These are phyloP conservation scores for Alloascoidea hylecoeti DNA, from an alignment of 805 yeast species.

Conservation along the genomic window DNA sequence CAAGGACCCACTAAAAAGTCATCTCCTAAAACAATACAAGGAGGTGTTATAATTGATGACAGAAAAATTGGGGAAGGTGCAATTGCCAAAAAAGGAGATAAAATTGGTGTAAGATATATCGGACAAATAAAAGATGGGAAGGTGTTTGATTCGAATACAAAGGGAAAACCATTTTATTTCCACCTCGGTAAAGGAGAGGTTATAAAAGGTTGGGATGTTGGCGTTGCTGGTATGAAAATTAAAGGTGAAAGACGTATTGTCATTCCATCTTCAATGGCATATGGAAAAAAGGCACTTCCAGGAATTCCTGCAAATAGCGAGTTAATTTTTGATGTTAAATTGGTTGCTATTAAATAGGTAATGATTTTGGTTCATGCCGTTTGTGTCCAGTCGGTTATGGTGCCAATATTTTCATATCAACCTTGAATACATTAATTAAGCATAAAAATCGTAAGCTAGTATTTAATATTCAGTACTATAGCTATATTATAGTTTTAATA, in stretches of 20 bases:
- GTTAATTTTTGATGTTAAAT: conserved; percentile 90
- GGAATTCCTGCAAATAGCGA: conserved; percentile 98
- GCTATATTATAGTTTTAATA: too few relatives aligned
- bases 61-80: conserved; percentile 82
- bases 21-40: conserved; percentile 56
- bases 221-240: conserved; percentile 96
- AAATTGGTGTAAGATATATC: conserved; percentile 92
- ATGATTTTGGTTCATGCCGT: too few relatives aligned
- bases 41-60: conserved; percentile 92
- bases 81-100: conserved; percentile 75
- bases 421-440: too few relatives aligned
- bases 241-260: conserved; percentile 98
- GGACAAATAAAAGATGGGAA: conserved; percentile 96
- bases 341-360: conserved; percentile 73
- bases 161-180: conserved; percentile 91
- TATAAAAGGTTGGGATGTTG: conserved; percentile 97
- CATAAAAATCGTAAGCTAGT: too few relatives aligned
- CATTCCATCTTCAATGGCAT: conserved; percentile 93
- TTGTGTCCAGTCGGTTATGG: too few relatives aligned
- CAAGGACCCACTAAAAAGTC: conserved; percentile 79
- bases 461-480: too few relatives aligned
- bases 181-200: conserved; percentile 95
- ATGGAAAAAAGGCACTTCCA: conserved; percentile 88
- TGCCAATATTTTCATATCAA: too few relatives aligned
- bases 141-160: conserved; percentile 92